Percentiles rank a stretch among this genome's conserved stretches.
Evolutionary conservation across 208 protist genomes (phyloP).

Genomic region (Trypanosoma vivax): DNA sequence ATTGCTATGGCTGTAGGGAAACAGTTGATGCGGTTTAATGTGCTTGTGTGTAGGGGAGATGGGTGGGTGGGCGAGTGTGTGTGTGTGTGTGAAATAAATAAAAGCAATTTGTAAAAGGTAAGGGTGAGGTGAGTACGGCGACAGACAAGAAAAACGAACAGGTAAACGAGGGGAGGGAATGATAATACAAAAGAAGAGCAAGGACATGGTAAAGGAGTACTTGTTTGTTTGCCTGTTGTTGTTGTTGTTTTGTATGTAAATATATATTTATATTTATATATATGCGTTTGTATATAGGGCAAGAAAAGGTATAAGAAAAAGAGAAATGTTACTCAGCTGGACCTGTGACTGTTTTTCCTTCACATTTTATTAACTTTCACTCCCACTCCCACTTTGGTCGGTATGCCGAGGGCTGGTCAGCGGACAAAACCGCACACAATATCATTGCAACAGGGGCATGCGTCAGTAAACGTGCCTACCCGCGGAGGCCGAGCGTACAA

Average conservation of each 20-base stretch:
- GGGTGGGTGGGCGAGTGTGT: background rate
- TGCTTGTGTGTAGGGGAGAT: background rate
- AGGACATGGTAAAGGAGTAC: background rate
- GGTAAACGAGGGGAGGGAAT: background rate
- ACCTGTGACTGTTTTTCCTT: background rate
- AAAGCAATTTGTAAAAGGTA: background rate
- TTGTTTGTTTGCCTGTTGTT: background rate
- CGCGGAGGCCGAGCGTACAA: no score
- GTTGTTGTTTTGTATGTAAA: background rate
- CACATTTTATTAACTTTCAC: background rate
- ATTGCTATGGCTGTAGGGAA: no score
- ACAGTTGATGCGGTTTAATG: no score
- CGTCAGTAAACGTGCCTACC: no score
- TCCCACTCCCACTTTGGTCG: no score
- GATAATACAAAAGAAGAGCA: background rate
- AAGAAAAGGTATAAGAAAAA: constrained; percentile 2
- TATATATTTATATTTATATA: constrained; percentile 7
- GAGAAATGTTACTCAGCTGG: no score
- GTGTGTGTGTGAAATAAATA: background rate
- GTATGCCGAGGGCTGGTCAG: no score
- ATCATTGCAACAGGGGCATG: no score
- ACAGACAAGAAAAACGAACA: background rate
- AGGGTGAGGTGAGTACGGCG: background rate
- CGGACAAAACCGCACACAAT: no score
- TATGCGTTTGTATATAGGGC: background rate